Evolutionary conservation across 305 asterid genomes (phyloP).

Genomic region (Solanum chacoense): DNA sequence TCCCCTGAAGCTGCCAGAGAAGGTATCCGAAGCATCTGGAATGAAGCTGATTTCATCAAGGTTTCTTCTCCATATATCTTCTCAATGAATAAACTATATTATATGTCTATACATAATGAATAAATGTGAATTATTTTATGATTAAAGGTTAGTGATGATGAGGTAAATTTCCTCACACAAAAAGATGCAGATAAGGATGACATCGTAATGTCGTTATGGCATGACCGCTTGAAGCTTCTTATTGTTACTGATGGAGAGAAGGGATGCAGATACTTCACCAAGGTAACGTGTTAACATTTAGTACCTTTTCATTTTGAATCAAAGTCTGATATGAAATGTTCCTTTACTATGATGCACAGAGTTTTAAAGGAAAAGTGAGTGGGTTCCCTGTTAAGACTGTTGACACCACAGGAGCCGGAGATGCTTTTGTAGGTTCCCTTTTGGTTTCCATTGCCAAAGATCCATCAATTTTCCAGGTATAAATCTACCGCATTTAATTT

Average conservation of each 20-base stretch:
- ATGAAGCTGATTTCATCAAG: constrained; percentile 37
- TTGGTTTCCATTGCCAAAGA: constrained; percentile 22
- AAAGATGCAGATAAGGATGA: constrained; percentile 17
- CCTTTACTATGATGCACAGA: background rate
- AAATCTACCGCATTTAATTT: background rate
- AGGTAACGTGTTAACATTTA: constrained; percentile 6
- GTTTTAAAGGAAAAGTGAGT: constrained; percentile 23
- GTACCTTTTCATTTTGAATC: background rate
- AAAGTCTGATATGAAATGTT: background rate
- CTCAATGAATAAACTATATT: background rate
- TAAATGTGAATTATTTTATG: background rate
- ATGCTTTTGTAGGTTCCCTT: constrained; percentile 36
- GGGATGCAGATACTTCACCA: constrained; percentile 41
- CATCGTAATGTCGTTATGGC: constrained; percentile 24
- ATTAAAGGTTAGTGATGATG: constrained; percentile 29
- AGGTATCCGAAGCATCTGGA: constrained; percentile 33
- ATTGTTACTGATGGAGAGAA: constrained; percentile 39
- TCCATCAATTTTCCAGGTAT: constrained; percentile 19
- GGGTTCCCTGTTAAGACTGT: constrained; percentile 31
- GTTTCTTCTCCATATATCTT: background rate
- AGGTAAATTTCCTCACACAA: constrained; percentile 31
- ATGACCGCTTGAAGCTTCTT: constrained; percentile 28
- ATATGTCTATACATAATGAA: background rate
- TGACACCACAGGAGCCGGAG: constrained; percentile 44
- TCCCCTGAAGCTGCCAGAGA: constrained; percentile 24